Conservation (phyloP, 805 yeast species). For the Wickerhamiella occidentalis region DNA sequence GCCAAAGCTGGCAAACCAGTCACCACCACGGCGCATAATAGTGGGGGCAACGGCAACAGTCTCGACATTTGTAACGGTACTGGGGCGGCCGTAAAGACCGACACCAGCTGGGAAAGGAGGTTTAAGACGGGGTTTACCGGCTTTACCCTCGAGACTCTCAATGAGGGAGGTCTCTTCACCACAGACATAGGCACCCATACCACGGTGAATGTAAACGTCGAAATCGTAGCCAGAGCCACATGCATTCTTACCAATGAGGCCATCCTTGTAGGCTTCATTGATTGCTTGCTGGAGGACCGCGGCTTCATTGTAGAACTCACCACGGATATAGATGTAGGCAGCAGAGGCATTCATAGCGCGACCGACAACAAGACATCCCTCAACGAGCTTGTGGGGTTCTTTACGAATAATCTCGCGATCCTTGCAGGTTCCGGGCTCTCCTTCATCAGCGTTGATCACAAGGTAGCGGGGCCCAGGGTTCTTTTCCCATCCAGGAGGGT, state of each 20-base stretch:
- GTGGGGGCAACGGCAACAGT: conserved; percentile 87
- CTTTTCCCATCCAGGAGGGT: conserved; percentile 92
- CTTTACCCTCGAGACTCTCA: conserved; percentile 83
- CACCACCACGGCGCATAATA: conserved; percentile 77
- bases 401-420: conserved; percentile 84
- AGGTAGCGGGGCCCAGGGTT: conserved; percentile 79
- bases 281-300: conserved; percentile 64
- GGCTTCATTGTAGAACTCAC: conserved; percentile 80
- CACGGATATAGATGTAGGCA: conserved; percentile 82
- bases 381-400: conserved; percentile 84
- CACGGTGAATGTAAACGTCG: conserved; percentile 77
- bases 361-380: conserved; percentile 84
- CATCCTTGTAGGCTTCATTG: conserved; percentile 75
- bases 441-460: conserved; percentile 88
- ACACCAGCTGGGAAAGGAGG: conserved; percentile 95
- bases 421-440: conserved; percentile 91
- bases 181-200: conserved; percentile 88
- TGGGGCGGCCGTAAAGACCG: conserved; percentile 81
- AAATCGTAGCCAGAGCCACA: conserved; percentile 80
- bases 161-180: conserved; percentile 88
- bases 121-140: conserved; percentile 86
- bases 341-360: conserved; percentile 90
- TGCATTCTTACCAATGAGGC: conserved; percentile 69
- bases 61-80: conserved; percentile 84
- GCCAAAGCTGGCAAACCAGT: conserved; percentile 76